Base-by-base conservation (phyloP, 495 filamentous ascomycete species). In the Massariosphaeria phaeospora region DNA sequence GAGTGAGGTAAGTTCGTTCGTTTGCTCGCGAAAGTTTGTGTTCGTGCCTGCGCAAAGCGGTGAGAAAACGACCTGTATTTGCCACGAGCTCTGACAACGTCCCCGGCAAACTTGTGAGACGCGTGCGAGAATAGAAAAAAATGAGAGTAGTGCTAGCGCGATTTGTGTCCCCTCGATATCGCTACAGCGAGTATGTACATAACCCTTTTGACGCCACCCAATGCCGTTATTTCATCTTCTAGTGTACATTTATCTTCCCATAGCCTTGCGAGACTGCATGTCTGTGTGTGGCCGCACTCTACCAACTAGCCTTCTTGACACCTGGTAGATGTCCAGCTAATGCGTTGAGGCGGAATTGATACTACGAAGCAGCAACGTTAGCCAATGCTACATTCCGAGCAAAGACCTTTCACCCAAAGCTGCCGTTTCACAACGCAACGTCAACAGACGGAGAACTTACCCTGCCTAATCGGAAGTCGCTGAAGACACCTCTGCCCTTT, bases 301-400 rank as follows among this genome's bases (percentile, higher is more conserved):
- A 97, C 93, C 93, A 98, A 68, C 85, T 89, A 8, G 94, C 93
- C 76, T 96, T 97, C 76, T 82, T 86, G 36, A 97, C 93, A 47
- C 93, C 93, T 0, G 93, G 93, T 30, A 98, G 67, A 50, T 89
- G 82, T 49, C 94, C 93, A n/a, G 76, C 82, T 40, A 95, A 69
- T 2, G 94, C 93, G 69, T 95, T 83, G 71, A 91, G 72, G 67
- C 93, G 77, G 75, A 98, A 97, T 74, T 89, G 86, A 74, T 77
- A 98, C 91, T 97, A 65, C 39, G 60, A 23, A 17, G 45, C 9
- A 12, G 26, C n/a, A n/a, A n/a, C n/a, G n/a, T n/a, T n/a, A n/a
- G n/a, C n/a, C n/a, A n/a, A n/a, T n/a, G n/a, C n/a, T n/a, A n/a
- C n/a, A n/a, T n/a, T n/a, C n/a, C n/a, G n/a, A n/a, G n/a, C n/a